These are phyloP conservation scores for Gossypium australe DNA, from an alignment of 345 rosid species.

Conservation along the genomic window DNA sequence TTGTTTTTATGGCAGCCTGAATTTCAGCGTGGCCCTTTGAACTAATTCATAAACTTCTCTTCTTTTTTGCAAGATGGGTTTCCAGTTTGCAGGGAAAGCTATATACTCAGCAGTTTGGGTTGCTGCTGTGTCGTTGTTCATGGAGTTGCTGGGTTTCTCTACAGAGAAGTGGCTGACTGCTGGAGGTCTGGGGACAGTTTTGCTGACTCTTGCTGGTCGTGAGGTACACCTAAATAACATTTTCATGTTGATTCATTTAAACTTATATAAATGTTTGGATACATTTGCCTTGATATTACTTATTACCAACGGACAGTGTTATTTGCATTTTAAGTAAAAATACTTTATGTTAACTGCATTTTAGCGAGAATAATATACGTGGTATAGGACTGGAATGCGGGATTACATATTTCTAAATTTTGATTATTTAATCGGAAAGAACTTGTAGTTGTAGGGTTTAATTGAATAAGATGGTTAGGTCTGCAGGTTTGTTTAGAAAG, in stretches of 20 bases:
- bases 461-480: background rate
- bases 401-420: background rate
- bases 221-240: constrained; percentile 49
- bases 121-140: constrained; percentile 82
- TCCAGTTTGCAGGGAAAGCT: constrained; percentile 91
- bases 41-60: background rate
- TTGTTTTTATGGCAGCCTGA: constrained; percentile 4
- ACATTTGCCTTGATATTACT: background rate
- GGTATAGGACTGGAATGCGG: background rate
- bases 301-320: background rate
- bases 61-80: constrained; percentile 72
- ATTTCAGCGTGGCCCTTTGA: background rate
- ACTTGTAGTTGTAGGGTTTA: background rate
- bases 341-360: background rate
- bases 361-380: background rate
- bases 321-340: background rate
- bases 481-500: background rate
- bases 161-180: constrained; percentile 99
- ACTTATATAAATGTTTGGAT: background rate
- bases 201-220: constrained; percentile 98
- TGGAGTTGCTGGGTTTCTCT: constrained; percentile 97
- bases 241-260: constrained; percentile 3
- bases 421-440: background rate
- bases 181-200: constrained; percentile 98
- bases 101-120: constrained; percentile 89